Base-by-base conservation (phyloP, 257 asterid species). In the Penstemon newberryi region DNA sequence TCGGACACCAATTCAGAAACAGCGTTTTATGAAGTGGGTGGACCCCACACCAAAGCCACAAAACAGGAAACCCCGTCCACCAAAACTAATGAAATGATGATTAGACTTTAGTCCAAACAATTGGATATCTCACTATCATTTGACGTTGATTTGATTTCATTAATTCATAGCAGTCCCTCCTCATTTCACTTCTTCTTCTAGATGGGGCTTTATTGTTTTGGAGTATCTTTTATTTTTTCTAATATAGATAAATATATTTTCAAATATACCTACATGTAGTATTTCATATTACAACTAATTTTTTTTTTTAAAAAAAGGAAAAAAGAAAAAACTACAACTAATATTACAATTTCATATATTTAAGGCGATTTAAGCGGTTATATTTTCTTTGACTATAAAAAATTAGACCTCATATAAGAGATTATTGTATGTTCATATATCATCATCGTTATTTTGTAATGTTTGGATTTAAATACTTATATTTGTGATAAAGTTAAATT, bases 11-110 rank as follows among this genome's bases (percentile, higher is more conserved):
- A 57, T 33, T 5, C 11, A 43, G 37, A 18, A n/a, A 57, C 63
- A 56, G 13, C 13, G 61, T 56, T 56, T 25, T 25, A 25, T 25
- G 33, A 25, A 25, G 33, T 25, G 33, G 33, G 12, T 54, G 66
- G 25, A 65, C 18, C 72, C 38, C 15, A 3, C 18, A 15, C 18
- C 18, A 15, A 15, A 15, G 18, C 66, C 15, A 45, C 63, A 44
- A 49, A 62, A 33, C 40, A 15, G 38, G 39, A 75, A 75, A 72
- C 81, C 70, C 79, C 59, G 62, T 54, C 79, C 78, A 70, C 83
- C 72, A 63, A 71, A 69, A 63, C 70, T 40, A 40, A 69, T 45
- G 61, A 60, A 66, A 39, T 54, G 54, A 73, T 75, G 78, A 79
- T 71, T 75, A 60, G 76, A 72, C 70, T 6, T 51, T 67, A 71